phyloP scores from a whole-genome alignment of 208 protist genomes.

The Wallacemonas sp. region DNA sequence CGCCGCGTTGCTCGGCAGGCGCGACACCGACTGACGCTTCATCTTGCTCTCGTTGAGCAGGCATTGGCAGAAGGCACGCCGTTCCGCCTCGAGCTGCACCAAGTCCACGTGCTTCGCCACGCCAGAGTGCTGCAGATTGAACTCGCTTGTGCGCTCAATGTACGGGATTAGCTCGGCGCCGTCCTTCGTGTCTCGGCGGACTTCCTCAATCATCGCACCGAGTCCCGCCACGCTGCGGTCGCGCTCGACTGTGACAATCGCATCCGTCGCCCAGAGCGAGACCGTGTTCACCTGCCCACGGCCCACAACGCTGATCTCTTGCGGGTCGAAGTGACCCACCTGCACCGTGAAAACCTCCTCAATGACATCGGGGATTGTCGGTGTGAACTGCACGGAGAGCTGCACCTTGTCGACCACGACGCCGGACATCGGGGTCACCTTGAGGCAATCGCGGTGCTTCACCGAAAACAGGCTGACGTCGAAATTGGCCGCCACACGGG shows the following conservation, averaged over 20 bases:
- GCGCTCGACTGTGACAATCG: conserved; percentile 15
- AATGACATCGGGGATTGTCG: conserved; percentile 84
- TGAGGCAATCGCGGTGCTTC: conserved; percentile 51
- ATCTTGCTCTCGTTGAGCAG: conserved; percentile 21
- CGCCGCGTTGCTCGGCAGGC: background rate
- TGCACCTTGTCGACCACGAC: conserved; percentile 72
- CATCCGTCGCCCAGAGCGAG: conserved; percentile 34
- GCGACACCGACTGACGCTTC: background rate
- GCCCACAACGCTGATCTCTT: conserved; percentile 77
- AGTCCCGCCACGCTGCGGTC: background rate
- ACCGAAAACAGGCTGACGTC: conserved; percentile 61
- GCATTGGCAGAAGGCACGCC: conserved; percentile 60
- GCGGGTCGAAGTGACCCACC: conserved; percentile 93
- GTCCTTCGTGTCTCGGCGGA: conserved; percentile 15
- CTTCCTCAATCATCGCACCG: conserved; percentile 14
- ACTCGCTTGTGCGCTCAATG: conserved; percentile 19
- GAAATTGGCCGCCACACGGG: conserved; percentile 87
- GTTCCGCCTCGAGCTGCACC: conserved; percentile 72
- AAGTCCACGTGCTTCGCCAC: conserved; percentile 4
- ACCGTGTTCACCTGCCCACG: conserved; percentile 71
- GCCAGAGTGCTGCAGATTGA: background rate
- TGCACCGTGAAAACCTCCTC: conserved; percentile 82
- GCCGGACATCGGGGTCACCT: conserved; percentile 76
- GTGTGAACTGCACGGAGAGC: conserved; percentile 73
- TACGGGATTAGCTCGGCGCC: conserved; percentile 29